Base-by-base conservation (phyloP, 768 basidiomycete genomes). In the Macrolepiota fuliginosa region DNA sequence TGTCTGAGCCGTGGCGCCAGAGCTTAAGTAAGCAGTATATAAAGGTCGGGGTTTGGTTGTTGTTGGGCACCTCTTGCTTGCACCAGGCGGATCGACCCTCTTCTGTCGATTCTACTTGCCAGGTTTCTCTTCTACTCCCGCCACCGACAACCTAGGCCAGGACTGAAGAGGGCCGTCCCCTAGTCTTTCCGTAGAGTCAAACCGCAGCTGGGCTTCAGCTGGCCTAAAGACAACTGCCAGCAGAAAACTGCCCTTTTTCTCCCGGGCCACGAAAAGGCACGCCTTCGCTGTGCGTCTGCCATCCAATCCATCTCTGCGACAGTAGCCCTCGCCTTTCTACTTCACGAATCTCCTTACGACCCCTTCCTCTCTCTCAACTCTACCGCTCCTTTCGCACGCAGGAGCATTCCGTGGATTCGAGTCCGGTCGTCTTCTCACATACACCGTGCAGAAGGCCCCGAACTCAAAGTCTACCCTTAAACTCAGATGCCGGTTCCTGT, bases 271-370 rank as follows among this genome's bases (percentile, higher is more conserved):
- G 53, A 92, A 92, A 92, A 92, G 90, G 90, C 90, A 84, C 91
- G 91, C 91, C 91, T 93, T 92, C 82, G 88, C 81, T 92, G 91
- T 82, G 91, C 91, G 91, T 93, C 81, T 79, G 90, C 90, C 91
- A 86, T 63, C 61, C 68, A 54, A 51, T 65, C 67, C 67, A 69
- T 72, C 42, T 68, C 68, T 70, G 67, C 50, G 64, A 63, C 55
- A 71, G 66, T 67, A 63, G 61, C 66, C 64, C 62, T 64, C 63
- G 61, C 61, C 68, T 57, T 64, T 63, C 70, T 62, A 68, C 70
- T 80, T 91, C 72, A 91, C 90, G 90, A 92, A 82, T 70, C 76
- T 72, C 75, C 69, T 85, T 81, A 92, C 91, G 90, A 91, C 85
- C 76, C 69, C 69, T 71, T 74, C 70, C 68, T 72, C 63, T 62